Conservation (phyloP, 2,329 filamentous ascomycete species). For the Colletotrichum sp. region DNA sequence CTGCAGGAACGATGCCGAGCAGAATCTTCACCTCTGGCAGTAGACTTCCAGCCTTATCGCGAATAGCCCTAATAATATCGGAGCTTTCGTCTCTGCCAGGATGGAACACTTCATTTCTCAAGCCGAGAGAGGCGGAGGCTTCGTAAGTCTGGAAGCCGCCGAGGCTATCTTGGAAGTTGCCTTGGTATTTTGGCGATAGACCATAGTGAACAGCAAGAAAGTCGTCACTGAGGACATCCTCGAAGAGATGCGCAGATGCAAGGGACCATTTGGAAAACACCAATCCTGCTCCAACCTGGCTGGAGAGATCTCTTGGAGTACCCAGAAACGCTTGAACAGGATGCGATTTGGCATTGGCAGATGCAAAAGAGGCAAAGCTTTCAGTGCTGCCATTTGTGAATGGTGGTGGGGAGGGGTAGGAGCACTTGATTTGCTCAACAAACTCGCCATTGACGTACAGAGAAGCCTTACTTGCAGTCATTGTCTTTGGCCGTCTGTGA, state of each 20-base stretch:
- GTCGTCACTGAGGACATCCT: slow-evolving; percentile 88
- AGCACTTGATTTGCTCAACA: slow-evolving; percentile 87
- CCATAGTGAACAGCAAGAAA: slow-evolving; percentile 89
- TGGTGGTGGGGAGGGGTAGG: slow-evolving; percentile 81
- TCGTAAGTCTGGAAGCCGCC: slow-evolving; percentile 96
- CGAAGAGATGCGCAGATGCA: slow-evolving; percentile 87
- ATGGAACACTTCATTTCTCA: slow-evolving; percentile 90
- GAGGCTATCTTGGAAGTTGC: slow-evolving; percentile 95
- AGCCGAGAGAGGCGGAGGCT: slow-evolving; percentile 86
- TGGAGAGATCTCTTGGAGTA: slow-evolving; percentile 86
- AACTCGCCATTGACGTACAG: slow-evolving; percentile 95
- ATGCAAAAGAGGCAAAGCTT: slow-evolving; percentile 73
- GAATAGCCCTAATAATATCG: slow-evolving; percentile 88
- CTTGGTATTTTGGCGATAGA: slow-evolving; percentile 88
- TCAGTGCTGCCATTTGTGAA: slow-evolving; percentile 66
- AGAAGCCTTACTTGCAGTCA: slow-evolving; percentile 79
- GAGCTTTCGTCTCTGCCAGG: slow-evolving; percentile 89
- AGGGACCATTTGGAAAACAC: slow-evolving; percentile 86
- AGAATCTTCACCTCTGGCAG: slow-evolving; percentile 83
- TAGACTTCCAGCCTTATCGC: slow-evolving; percentile 81
- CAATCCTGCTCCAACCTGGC: slow-evolving; percentile 73
- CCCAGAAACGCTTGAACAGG: slow-evolving; percentile 92
- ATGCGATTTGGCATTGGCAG: slow-evolving; percentile 59
- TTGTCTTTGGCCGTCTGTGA: slow-evolving; percentile 78
- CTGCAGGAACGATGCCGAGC: slow-evolving; percentile 81